Base-by-base conservation (phyloP, 495 filamentous ascomycete species). In the Podospora didyma region DNA sequence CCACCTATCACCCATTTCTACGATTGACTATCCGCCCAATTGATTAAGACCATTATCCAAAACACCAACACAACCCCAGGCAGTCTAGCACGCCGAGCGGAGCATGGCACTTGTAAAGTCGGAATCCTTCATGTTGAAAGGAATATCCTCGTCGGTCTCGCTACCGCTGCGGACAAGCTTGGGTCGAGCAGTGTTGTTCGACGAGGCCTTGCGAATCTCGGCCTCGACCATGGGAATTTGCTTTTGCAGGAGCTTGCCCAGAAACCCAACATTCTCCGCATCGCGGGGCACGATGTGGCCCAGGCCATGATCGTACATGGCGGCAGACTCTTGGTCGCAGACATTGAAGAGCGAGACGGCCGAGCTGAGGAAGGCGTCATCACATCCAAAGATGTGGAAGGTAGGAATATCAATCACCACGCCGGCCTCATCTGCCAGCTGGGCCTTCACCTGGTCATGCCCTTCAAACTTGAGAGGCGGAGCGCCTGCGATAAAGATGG, bases 261-360 rank as follows among this genome's bases (percentile, higher is more conserved):
- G 62, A 47, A 76, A 69, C 14, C 65, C 58, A 7, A 80, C 68
- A 16, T 74, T 79, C 57, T 79, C 66, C 34, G 69, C 72, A 41
- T 76, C 76, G 45, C 82, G 71, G 0, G 80, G 81, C 19, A 83
- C 72, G 10, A 76, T 73, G 68, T 83, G 81, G 1, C 82, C 80
- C 7, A 76, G 72, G 1, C 78, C 81, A 56, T 84, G 81, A 61
- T 84, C 82, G 52, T 82, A 84, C 22, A 83, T 65, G 47, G 71
- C 66, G 2, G 81, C 76, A 1, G 49, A 68, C 26, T 79, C 73
- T 23, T 64, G 71, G 46, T 81, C 73, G 62, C 81, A 86, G 23
- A 82, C 62, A 62, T 85, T 84, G 66, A 78, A 83, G 6, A 85
- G 64, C 19, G 79, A 78, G 54, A 85, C 71, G 1, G 77, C 73